Percentiles rank a stretch among this genome's conserved stretches.
phyloP scores from a whole-genome alignment of 2,329 filamentous ascomycete genomes.

The Aspergillus sp. region DNA sequence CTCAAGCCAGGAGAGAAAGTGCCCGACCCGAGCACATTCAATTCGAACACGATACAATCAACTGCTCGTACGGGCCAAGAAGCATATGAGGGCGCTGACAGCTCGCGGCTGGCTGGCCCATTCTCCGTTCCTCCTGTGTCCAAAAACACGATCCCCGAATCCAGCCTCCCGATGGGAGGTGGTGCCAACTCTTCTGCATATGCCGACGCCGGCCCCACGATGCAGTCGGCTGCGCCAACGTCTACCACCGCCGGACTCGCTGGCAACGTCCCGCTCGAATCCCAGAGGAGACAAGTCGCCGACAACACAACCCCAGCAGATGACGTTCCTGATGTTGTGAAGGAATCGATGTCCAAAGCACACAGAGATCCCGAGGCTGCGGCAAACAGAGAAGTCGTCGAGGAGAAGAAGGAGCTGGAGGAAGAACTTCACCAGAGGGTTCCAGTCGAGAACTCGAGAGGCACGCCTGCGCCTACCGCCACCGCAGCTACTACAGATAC shows the following conservation, averaged over 20 bases:
- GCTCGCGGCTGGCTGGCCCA: constrained; percentile 39
- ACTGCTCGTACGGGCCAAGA: constrained; percentile 70
- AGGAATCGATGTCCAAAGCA: constrained; percentile 49
- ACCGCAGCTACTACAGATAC: constrained; percentile 39
- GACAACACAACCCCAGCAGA: constrained; percentile 22
- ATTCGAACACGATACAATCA: constrained; percentile 69
- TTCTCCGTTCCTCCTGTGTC: constrained; percentile 57
- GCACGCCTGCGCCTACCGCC: constrained; percentile 41
- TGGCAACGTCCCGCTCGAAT: constrained; percentile 45
- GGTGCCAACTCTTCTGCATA: constrained; percentile 35
- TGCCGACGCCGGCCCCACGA: constrained; percentile 55
- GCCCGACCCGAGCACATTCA: constrained; percentile 65
- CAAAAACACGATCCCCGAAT: constrained; percentile 74
- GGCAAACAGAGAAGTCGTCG: constrained; percentile 65
- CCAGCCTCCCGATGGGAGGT: constrained; percentile 69
- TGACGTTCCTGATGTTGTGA: constrained; percentile 46
- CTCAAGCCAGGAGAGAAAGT: constrained; percentile 79
- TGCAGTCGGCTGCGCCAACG: constrained; percentile 51
- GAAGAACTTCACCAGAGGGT: constrained; percentile 64
- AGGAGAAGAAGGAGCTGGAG: constrained; percentile 74
- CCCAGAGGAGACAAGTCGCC: constrained; percentile 25
- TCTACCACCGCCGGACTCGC: constrained; percentile 49
- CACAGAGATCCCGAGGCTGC: constrained; percentile 69
- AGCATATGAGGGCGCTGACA: constrained; percentile 74
- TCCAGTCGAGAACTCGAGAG: constrained; percentile 34